A percentile compares a stretch with the other conserved stretches of the same genome.
phyloP scores from a whole-genome alignment of 495 filamentous ascomycete genomes.

The Penicillium subrubescens region DNA sequence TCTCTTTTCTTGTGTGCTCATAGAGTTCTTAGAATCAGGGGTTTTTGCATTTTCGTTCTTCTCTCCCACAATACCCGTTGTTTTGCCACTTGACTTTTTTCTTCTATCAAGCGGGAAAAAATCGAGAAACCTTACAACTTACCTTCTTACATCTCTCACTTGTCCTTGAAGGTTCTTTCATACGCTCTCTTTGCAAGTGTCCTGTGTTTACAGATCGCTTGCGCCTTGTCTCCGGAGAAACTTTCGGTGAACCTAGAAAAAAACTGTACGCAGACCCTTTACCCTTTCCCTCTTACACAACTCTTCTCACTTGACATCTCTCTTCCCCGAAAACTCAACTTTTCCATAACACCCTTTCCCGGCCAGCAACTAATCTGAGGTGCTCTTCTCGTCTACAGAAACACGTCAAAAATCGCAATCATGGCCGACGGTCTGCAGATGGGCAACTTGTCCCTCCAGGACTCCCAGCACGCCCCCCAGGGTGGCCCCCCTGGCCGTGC shows the following conservation, averaged over 20 bases:
- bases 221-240: slow-evolving; percentile 15
- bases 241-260: slow-evolving; percentile 23
- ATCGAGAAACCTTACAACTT: slow-evolving; percentile 16
- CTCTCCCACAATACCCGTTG: slow-evolving; percentile 28
- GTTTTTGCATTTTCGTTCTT: slow-evolving; percentile 40
- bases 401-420: slow-evolving; percentile 41
- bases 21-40: slow-evolving; percentile 45
- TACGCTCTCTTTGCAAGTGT: slow-evolving; percentile 32
- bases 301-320: background rate
- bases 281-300: slow-evolving; percentile 4
- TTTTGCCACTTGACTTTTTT: slow-evolving; percentile 24
- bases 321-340: background rate
- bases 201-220: slow-evolving; percentile 17
- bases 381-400: slow-evolving; percentile 7
- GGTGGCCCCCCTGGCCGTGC: slow-evolving; percentile 56
- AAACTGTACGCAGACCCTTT: slow-evolving; percentile 18
- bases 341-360: slow-evolving; percentile 11
- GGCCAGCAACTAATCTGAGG: slow-evolving; percentile 22
- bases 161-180: slow-evolving; percentile 18
- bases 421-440: slow-evolving; percentile 98
- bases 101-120: slow-evolving; percentile 24
- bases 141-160: slow-evolving; percentile 24
- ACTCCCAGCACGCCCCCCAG: slow-evolving; percentile 67
- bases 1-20: slow-evolving; percentile 38
- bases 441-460: slow-evolving; percentile 76